Evolutionary conservation across 306 rosid genomes (phyloP).

Genomic region (Potentilla sterilis): DNA sequence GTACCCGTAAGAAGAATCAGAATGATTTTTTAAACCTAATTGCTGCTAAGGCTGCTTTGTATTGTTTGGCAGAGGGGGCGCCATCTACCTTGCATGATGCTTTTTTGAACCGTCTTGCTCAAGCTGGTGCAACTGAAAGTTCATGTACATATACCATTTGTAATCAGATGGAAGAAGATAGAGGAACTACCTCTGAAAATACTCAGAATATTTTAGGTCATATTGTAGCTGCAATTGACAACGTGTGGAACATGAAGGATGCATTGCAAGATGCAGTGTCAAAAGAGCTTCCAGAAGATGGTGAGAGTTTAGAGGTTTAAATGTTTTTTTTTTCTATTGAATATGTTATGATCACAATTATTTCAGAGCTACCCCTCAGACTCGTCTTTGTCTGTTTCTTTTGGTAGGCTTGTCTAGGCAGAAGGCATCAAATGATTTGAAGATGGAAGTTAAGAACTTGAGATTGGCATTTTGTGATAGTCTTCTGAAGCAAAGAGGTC

Average conservation of each 20-base stretch:
- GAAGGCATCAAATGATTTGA: constrained; percentile 40
- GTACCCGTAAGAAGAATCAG: constrained; percentile 6
- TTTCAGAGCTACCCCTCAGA: constrained; percentile 23
- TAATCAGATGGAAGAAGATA: constrained; percentile 47
- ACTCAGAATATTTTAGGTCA: constrained; percentile 45
- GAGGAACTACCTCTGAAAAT: constrained; percentile 32
- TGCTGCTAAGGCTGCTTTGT: constrained; percentile 23
- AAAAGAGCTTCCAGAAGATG: constrained; percentile 58
- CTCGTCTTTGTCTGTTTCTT: constrained; percentile 32
- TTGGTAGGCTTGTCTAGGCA: constrained; percentile 59
- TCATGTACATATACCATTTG: constrained; percentile 44
- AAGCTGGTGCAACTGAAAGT: constrained; percentile 89
- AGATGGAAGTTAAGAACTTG: constrained; percentile 53
- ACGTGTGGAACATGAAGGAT: constrained; percentile 56
- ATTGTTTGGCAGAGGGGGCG: constrained; percentile 55
- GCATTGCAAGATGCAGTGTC: constrained; percentile 45
- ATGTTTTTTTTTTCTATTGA: constrained; percentile 9
- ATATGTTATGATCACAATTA: constrained; percentile 11
- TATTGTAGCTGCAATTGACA: constrained; percentile 45
- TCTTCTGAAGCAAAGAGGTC: constrained; percentile 57
- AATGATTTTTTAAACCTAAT: constrained; percentile 17
- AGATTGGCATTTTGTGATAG: constrained; percentile 55
- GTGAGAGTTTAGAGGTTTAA: constrained; percentile 37
- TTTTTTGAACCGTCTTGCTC: constrained; percentile 69
- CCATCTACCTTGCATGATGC: constrained; percentile 55